Evolutionary conservation across 768 basidiomycete species (phyloP).

Genomic region (Xanthoconium purpureum): DNA sequence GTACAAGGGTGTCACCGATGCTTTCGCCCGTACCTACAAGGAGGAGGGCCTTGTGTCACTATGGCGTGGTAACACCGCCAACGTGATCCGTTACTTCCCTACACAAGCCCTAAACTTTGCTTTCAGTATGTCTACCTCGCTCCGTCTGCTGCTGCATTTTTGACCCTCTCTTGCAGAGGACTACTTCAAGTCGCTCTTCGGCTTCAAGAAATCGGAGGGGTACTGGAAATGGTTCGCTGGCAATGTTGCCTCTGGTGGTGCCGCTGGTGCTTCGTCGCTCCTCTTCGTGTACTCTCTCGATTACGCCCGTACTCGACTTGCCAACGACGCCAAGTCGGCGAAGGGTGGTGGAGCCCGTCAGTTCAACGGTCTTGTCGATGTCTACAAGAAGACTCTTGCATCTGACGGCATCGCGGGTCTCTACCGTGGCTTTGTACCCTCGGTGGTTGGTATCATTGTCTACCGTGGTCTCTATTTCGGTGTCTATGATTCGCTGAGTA

Average conservation of each 20-base stretch:
- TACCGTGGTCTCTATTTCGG: conserved; percentile 99
- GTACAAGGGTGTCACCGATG: conserved; percentile 95
- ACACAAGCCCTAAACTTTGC: conserved; percentile 99
- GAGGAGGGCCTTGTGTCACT: conserved; percentile 95
- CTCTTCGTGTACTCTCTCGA: conserved; percentile 99
- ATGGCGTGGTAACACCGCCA: conserved; percentile 99
- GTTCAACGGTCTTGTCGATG: conserved; percentile 98
- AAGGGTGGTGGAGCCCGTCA: conserved; percentile 92
- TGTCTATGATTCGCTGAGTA: conserved; percentile 92
- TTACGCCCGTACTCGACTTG: conserved; percentile 98
- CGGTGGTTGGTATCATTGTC: conserved; percentile 98
- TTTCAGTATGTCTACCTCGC: conserved; percentile 68
- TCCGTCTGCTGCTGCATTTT: conserved; percentile 1
- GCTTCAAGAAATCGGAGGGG: conserved; percentile 96
- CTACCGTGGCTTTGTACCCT: conserved; percentile 99
- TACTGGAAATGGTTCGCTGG: conserved; percentile 99
- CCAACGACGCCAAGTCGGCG: conserved; percentile 94
- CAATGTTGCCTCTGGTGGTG: conserved; percentile 98
- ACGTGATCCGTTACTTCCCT: conserved; percentile 99
- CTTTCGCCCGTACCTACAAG: conserved; percentile 85
- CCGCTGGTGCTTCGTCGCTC: conserved; percentile 96
- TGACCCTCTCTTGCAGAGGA: conserved; percentile 53
- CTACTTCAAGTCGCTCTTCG: conserved; percentile 98
- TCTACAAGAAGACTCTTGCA: conserved; percentile 96
- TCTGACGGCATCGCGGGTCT: conserved; percentile 98